Base-by-base conservation (phyloP, 495 filamentous ascomycete genomes). In the Penicillium robsamsonii region DNA sequence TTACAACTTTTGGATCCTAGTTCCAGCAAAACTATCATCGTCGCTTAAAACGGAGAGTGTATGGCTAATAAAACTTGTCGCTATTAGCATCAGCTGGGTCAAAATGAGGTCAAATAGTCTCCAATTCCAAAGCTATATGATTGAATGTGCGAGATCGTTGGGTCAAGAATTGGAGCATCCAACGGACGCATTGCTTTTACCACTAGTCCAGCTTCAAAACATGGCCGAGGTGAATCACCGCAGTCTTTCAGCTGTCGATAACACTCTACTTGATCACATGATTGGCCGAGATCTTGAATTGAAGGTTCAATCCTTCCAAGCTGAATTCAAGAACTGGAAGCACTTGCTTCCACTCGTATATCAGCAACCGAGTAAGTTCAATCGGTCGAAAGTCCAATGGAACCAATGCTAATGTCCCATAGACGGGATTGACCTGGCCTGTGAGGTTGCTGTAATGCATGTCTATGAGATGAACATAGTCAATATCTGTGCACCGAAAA, bases 161-260 rank as follows among this genome's bases (percentile, higher is more conserved):
- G 43, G 43, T 45, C 11, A 45, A 25, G 43, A 45, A 45, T 25
- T 45, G 13, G 43, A 45, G 12, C 12, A 45, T 45, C 22, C 43
- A 24, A 45, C 43, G 22, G 43, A 24, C 22, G 43, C 22, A 45
- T 24, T 45, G 10, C 22, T 45, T 45, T 24, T 45, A 17, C 43
- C 43, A 3, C 43, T 45, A 5, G 11, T 45, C 43, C 43, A 45
- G 43, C 43, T 45, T 45, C 43, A 45, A 17, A 27, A 45, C 43
- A 45, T 29, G 43, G 43, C 43, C 20, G 43, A 45, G 8, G 20
- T 45, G 18, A 45, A 45, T n/a, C 20, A 45, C 24, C 22, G 2
- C 18, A 45, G 20, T n/a, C 18, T 45, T 25, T 24, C 43, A 25
- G 8, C 22, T 45, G 43, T 15, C 27, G 43, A 12, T 29, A 25